Conservation (phyloP, 495 filamentous ascomycete genomes). For the Penicillium lividum region DNA sequence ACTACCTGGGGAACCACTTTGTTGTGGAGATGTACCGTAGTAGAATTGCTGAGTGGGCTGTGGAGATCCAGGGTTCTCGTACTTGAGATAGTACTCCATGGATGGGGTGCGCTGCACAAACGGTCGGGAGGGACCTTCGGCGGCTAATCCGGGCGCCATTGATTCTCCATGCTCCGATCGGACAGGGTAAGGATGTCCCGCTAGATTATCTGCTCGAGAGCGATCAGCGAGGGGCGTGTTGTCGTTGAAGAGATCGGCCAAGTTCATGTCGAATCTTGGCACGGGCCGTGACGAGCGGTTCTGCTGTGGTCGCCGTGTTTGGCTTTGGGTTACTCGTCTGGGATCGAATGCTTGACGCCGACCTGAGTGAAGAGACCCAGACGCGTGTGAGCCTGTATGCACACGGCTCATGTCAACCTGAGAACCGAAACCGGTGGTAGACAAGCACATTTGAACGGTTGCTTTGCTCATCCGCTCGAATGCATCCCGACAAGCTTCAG, state of each 20-base stretch:
- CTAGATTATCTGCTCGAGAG: constrained; percentile 21
- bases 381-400: constrained; percentile 19
- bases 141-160: constrained; percentile 25
- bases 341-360: constrained; percentile 33
- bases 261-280: constrained; percentile 66
- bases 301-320: constrained; percentile 29
- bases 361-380: constrained; percentile 22
- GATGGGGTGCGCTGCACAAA: constrained; percentile 37
- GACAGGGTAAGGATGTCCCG: constrained; percentile 23
- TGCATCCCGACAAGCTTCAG: constrained; percentile 85
- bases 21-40: constrained; percentile 43
- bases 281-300: constrained; percentile 38
- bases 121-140: constrained; percentile 29
- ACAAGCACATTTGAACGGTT: constrained; percentile 87
- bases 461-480: constrained; percentile 96
- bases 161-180: constrained; percentile 32
- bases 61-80: constrained; percentile 36
- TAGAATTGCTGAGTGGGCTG: constrained; percentile 39
- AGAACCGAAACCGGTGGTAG: constrained; percentile 76
- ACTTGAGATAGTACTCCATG: constrained; percentile 41
- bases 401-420: constrained; percentile 38
- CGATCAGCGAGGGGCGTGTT: constrained; percentile 29
- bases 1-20: constrained; percentile 39
- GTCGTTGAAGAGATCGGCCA: constrained; percentile 52
- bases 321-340: constrained; percentile 23